phyloP scores from a whole-genome alignment of 345 rosid species.

The Euphorbia peplus region DNA sequence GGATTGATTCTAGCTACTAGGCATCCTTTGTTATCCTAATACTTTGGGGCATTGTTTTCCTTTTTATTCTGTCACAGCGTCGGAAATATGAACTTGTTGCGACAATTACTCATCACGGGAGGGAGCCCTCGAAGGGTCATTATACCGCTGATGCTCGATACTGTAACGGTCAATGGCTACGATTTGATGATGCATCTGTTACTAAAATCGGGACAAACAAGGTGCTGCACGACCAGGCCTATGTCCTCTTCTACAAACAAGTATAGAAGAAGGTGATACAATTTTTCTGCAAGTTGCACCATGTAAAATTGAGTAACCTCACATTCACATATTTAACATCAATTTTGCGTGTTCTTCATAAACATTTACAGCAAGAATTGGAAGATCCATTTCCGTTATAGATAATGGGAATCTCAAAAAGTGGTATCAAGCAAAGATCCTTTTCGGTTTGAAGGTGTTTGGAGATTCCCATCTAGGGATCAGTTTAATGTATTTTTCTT shows the following conservation, averaged over 20 bases:
- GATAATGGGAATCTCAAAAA: no score
- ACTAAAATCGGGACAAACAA: conserved; percentile 52
- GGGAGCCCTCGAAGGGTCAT: conserved; percentile 92
- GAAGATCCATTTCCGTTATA: no score
- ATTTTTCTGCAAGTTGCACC: not conserved
- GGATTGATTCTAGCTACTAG: not conserved
- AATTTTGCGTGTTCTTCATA: not conserved
- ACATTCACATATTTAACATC: not conserved
- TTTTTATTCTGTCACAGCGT: conserved; percentile 36
- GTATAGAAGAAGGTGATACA: conserved; percentile 33
- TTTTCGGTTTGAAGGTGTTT: no score
- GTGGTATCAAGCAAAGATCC: no score
- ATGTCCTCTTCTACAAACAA: conserved; percentile 86
- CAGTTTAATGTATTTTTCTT: no score
- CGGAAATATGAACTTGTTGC: conserved; percentile 90
- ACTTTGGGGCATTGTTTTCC: not conserved
- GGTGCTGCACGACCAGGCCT: conserved; percentile 92
- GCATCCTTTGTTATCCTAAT: not conserved
- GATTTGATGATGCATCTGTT: conserved; percentile 78
- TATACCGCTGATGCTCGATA: conserved; percentile 80
- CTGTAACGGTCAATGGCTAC: conserved; percentile 72
- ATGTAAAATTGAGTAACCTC: conserved; percentile 1
- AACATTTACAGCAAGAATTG: no score
- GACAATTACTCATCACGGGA: conserved; percentile 86
- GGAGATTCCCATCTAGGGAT: no score